phyloP scores from a whole-genome alignment of 305 asterid species.

The Plantago lanceolata region DNA sequence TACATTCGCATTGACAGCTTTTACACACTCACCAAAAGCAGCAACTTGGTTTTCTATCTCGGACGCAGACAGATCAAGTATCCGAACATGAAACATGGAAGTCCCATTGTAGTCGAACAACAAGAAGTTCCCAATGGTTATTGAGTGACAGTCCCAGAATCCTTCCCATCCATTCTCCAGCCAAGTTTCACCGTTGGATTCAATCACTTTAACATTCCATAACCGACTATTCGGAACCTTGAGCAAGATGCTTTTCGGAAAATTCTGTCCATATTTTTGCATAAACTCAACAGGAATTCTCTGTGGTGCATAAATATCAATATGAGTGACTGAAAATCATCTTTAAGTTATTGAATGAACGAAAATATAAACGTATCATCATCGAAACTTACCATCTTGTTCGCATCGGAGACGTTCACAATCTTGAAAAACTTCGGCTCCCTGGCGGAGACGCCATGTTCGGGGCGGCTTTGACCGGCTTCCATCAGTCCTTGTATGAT shows the following conservation, averaged over 20 bases:
- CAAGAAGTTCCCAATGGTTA: conserved; percentile 24
- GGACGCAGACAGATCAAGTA: conserved; percentile 27
- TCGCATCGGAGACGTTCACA: not conserved
- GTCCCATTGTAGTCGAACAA: conserved; percentile 21
- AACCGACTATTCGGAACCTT: conserved; percentile 22
- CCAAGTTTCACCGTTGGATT: conserved; percentile 19
- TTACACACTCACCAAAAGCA: not conserved
- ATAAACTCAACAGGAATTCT: conserved; percentile 27
- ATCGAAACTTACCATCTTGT: not conserved
- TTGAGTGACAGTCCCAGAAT: conserved; percentile 23
- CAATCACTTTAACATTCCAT: conserved; percentile 22
- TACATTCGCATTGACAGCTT: not conserved
- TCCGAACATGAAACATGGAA: conserved; percentile 30
- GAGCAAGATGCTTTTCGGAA: conserved; percentile 23
- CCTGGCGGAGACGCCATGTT: not conserved
- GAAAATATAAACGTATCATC: too few species aligned
- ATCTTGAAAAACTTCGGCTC: not conserved
- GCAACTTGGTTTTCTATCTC: conserved; percentile 28
- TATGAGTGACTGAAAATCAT: not conserved
- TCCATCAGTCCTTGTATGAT: not conserved
- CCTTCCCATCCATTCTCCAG: conserved; percentile 30
- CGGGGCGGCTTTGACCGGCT: not conserved
- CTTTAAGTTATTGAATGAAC: too few species aligned
- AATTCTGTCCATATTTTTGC: conserved; percentile 22
- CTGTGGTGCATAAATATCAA: conserved; percentile 17